These are phyloP conservation scores for Sporisorium graminicola DNA, from an alignment of 1,284 basidiomycete species.

Conservation along the genomic window DNA sequence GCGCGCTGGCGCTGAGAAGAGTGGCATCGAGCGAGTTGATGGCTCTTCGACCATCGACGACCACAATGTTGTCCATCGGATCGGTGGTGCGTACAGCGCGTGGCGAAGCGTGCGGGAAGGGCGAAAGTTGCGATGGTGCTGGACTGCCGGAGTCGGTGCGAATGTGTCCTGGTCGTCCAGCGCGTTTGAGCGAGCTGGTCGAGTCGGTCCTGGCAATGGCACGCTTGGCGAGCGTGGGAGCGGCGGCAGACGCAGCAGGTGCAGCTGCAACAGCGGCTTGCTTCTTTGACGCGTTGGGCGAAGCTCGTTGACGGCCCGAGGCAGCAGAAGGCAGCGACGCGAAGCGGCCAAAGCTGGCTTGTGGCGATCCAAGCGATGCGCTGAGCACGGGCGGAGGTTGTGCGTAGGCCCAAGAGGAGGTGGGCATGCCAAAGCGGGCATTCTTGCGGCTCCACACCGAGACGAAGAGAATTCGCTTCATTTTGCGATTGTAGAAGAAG, in stretches of 20 bases:
- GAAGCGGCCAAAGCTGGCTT: conserved; percentile 22
- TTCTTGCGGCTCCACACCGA: conserved; percentile 90
- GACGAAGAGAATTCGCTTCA: conserved; percentile 91
- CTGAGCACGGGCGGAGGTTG: conserved; percentile 44
- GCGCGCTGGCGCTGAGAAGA: conserved; percentile 59
- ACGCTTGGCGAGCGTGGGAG: conserved; percentile 55
- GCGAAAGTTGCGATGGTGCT: conserved; percentile 64
- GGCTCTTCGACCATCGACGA: conserved; percentile 36
- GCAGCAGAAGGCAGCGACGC: conserved; percentile 6
- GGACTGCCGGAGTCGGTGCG: conserved; percentile 57
- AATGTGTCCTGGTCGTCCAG: conserved; percentile 32
- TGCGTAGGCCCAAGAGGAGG: conserved; percentile 41
- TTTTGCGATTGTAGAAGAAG: conserved; percentile 94
- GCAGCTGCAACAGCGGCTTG: conserved; percentile 19
- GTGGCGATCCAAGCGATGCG: conserved; percentile 39
- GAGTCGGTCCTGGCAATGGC: conserved; percentile 54
- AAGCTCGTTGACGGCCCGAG: conserved; percentile 23
- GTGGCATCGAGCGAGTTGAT: conserved; percentile 56
- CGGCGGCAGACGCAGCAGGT: conserved; percentile 25
- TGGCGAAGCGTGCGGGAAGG: conserved; percentile 64
- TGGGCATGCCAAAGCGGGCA: conserved; percentile 45
- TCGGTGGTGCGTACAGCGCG: conserved; percentile 31
- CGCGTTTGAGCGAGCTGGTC: conserved; percentile 41
- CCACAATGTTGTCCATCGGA: conserved; percentile 40
- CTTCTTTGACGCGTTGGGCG: conserved; percentile 29